Base-by-base conservation (phyloP, 352 stramenopile species). In the Blastocystis sp. region DNA sequence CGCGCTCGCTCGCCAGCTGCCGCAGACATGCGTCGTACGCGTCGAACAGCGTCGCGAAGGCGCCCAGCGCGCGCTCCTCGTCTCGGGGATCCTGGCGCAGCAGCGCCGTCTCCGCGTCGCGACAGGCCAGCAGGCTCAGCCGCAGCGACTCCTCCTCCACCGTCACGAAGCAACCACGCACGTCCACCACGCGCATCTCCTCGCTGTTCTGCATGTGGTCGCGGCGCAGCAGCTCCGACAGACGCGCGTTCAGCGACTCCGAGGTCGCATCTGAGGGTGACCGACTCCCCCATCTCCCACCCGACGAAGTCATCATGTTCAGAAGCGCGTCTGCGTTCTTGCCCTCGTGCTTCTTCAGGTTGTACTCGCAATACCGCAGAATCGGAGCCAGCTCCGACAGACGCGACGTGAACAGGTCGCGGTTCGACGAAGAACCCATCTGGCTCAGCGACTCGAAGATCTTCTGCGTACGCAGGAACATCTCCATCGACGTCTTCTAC, bases 351-450 rank as follows among this genome's bases (percentile, higher is more conserved):
- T 46, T 27, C 54, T 81, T 81, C 40, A 81, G 29, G 54, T 81
- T 81, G 32, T 81, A 81, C 34, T 81, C 54, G 42, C 69, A 81
- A 38, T 81, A 81, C 21, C 69, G 69, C 18, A 81, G 49, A 24
- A 67, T 67, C 4, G 69, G 69, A 44, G 34, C 14, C 9, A 81
- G 21, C 38, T 81, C 40, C 27, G 49, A 61, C 16, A 81, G 54
- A 46, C 54, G 49, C 4, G 29, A 14, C 6, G 38, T 51, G 54
- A 67, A 81, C 29, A 81, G 27, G 18, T 81, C 54, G 27, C 49
- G 54, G 27, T 67, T 44, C 9, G 54, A 42, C 6, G 69, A 81
- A 6, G 54, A 67, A 38, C 69, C 49, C 11, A 81, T 67, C 11
- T 81, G 49, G n/a, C 29, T 63, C 36, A 81, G 36, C 18, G 49